Evolutionary conservation across 306 rosid genomes (phyloP), one percentile per base, ranked within the genome.

Genomic region (Malus orientalis): DNA sequence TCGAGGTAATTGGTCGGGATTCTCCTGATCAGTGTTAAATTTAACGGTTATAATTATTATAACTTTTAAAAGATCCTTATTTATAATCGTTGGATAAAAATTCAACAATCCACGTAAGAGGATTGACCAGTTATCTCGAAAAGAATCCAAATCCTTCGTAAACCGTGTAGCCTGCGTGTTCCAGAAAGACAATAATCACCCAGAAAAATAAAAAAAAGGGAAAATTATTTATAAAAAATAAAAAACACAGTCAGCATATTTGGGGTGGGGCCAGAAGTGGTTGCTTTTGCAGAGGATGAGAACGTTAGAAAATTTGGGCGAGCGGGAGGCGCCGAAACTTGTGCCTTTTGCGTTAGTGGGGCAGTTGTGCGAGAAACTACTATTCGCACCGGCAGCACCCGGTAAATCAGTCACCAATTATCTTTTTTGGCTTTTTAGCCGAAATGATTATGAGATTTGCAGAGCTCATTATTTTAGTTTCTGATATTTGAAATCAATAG

Each of bases 311-410:
- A 54, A 16, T 36, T 22, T 16, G 36, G 3, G 67, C 1, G 81
- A 62, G 84, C 30, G 42, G 53, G 20, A 53, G 57, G 42, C 87
- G 88, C 87, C 87, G 84, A 83, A 77, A 85, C 77, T 78, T 65
- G 81, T 69, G 86, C 89, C 14, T 7, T 74, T 69, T 6, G 38
- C 42, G 62, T 67, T 71, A 54, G 49, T 63, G 78, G 58, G 78
- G 73, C 55, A 42, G 20, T 49, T 49, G 55, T 49, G 18, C 55
- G 55, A 16, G 20, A 49, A 49, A 16, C 5, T 49, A 49, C 53
- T 14, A 47, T 14, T 47, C 53, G 6, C 29, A 86, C 87, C 80
- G 78, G 67, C 85, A 20, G 70, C 62, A 71, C 8, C 77, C 83
- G 66, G 87, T 83, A 23, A 63, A 13, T 70, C 75, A 44, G n/a